Evolutionary conservation across 2,329 filamentous ascomycete species (phyloP), one percentile per base, ranked within the genome.

Genomic region (Aspergillus vadensis): DNA sequence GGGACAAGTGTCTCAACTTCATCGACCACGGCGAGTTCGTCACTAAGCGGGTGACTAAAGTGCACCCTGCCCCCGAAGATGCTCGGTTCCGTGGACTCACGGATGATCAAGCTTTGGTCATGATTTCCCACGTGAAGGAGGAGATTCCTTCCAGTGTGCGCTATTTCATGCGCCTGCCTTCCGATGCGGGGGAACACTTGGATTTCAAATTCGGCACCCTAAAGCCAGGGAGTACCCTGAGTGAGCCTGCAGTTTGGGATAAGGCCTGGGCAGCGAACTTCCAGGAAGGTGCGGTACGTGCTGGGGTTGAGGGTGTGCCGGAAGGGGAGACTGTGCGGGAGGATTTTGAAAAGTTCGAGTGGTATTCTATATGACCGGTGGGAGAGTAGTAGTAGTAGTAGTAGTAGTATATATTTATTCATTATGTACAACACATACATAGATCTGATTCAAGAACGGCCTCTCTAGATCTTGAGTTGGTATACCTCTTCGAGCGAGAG

Each of bases 1-100:
- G 94, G n/a, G 90, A 97, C 73, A 93, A 92, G 72, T 97, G 93
- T 70, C 84, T 95, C 61, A 77, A 89, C 0, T 97, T 96, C 76
- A 85, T 99, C 2, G 87, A 85, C 44, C 76, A 83, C 23, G 89
- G 89, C 10, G 84, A 90, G 70, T 41, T 17, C 27, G 19, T 23
- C 32, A 15, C 23, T 21, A 49, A 38, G 8, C 44, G 25, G 14
- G 23, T 25, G 32, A 5, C 17, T 21, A 14, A 41, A 19, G 23
- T 50, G 32, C 25, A 25, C 44, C 21, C 21, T 1, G 30, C 27
- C 12, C 17, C 39, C 8, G 21, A 43, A 8, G n/a, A 47, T 5
- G 58, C 64, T 1, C 69, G 71, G 27, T 68, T 71, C 4, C 71
- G 70, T 1, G 92, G 92, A 0, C 76, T 97, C 58, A 82, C 83